Percentiles rank a stretch among this genome's conserved stretches.
Conservation (phyloP, 495 filamentous ascomycete species). For the Astrocystis sublimbata region DNA sequence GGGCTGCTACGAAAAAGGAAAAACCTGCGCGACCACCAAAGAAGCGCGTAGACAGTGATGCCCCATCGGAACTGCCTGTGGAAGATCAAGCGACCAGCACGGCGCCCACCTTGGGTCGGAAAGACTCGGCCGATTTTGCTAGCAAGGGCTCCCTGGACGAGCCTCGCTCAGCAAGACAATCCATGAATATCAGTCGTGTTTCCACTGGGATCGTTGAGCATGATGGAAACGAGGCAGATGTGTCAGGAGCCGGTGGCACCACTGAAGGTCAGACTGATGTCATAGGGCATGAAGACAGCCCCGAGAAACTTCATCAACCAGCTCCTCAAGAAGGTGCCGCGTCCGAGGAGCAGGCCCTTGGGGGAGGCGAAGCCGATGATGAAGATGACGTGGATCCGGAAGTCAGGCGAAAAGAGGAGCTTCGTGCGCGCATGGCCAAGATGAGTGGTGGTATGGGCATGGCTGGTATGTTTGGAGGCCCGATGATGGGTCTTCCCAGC, state of each 20-base stretch:
- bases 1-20: slow-evolving; percentile 79
- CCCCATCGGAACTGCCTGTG: slow-evolving; percentile 30
- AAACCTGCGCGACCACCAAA: slow-evolving; percentile 81
- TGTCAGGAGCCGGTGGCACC: slow-evolving; percentile 81
- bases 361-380: slow-evolving; percentile 67
- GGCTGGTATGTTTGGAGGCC: slow-evolving; percentile 88
- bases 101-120: slow-evolving; percentile 43
- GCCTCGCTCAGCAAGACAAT: slow-evolving; percentile 43
- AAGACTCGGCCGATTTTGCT: slow-evolving; percentile 52
- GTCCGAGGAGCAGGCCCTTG: slow-evolving; percentile 31
- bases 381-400: slow-evolving; percentile 94
- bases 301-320: slow-evolving; percentile 49
- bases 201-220: slow-evolving; percentile 53
- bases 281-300: slow-evolving; percentile 72
- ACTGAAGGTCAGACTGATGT: slow-evolving; percentile 78
- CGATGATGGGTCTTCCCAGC: slow-evolving; percentile 63
- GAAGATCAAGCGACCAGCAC: slow-evolving; percentile 44
- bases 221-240: slow-evolving; percentile 87
- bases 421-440: slow-evolving; percentile 94
- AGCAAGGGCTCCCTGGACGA: slow-evolving; percentile 63
- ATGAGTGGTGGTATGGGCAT: slow-evolving; percentile 99
- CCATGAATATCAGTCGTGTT: slow-evolving; percentile 48
- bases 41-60: slow-evolving; percentile 66
- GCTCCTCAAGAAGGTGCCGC: slow-evolving; percentile 30
- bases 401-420: slow-evolving; percentile 78